Base-by-base conservation (phyloP, 352 stramenopile species). In the Pythium guiyangense region DNA sequence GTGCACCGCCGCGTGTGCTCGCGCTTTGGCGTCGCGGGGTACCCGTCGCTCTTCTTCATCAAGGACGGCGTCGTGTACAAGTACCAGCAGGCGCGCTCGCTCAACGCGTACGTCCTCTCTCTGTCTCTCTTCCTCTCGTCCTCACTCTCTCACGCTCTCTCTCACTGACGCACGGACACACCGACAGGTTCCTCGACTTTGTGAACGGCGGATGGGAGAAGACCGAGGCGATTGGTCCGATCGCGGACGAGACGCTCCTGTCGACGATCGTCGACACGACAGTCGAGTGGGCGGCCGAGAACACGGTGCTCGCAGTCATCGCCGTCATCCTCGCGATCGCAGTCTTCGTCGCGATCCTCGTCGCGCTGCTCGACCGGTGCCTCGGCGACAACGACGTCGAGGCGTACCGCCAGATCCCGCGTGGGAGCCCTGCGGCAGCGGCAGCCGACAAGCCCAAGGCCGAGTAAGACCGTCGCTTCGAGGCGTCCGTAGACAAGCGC, bases 1-100 rank as follows among this genome's bases (percentile, higher is more conserved):
- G 79, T 84, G 61, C 77, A 94, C 63, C 79, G 84, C 48, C 81
- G 80, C 25, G 73, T 94, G 14, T 94, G 84, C 65, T 92, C 82
- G 55, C 84, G 84, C 57, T 94, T 94, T 49, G 79, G 77, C 11
- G 84, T 94, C 34, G 81, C 78, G 39, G 82, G 82, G 25, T 94
- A 91, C 66, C 84, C 84, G 51, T 77, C 79, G 54, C 72, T 94
- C 29, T 86, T 88, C 57, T 91, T 83, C 66, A 57, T 94, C 40
- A 84, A 84, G 26, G 65, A 90, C 15, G 80, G 80, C 50, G 60
- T 81, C 18, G 70, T 92, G 60, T 92, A 90, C 71, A 77, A 81
- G 60, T 94, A 92, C 67, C 77, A 90, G 66, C 73, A 80, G 40
- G 67, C 69, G 11, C 84, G 84, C 55, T 79, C 69, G 39, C 65